Base-by-base conservation (phyloP, 805 yeast genomes). In the Kuraishia molischiana region DNA sequence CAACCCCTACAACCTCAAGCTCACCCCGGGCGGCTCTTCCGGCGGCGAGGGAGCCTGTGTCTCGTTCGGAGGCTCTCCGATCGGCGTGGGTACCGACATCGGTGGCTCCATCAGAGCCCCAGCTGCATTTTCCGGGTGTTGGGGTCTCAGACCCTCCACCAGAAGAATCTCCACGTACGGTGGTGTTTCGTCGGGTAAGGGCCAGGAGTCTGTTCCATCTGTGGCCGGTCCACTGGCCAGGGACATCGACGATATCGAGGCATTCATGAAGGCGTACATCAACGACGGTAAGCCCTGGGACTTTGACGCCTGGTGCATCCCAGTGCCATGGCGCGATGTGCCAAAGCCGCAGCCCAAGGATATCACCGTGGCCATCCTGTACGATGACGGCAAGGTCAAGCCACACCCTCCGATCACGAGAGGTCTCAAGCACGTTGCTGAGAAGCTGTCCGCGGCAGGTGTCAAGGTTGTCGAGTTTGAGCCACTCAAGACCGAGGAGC, bases 181-280 rank as follows among this genome's bases (percentile, higher is more conserved):
- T 39, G 70, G 74, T 44, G 62, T 79, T 44, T 60, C 79, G 32
- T 62, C 71, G 33, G 74, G 76, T 49, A 66, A 67, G 39, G 86
- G 83, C 37, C 80, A 76, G 52, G 83, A 79, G 54, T 64, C 81
- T 21, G 75, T 81, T 39, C 69, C 68, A 26, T 75, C 80, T 13
- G 82, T 78, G 19, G 67, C 67, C 34, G 90, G 89, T 19, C 90
- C 90, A 31, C 54, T 82, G 59, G 67, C 84, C 3, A 68, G 79
- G 47, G 59, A 74, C 3, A 61, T 77, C 34, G 82, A 77, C 4
- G 90, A 66, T 56, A 58, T 81, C 44, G 86, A 80, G 17, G 57
- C 74, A 40, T 77, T 77, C 62, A 80, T 81, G 87, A 66, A 73
- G 40, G 43, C 62, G 14, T 78, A 74, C 53, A 62, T 76, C 46